Base-by-base conservation (phyloP, 2,329 filamentous ascomycete species). In the Clarireedia monteithiana region DNA sequence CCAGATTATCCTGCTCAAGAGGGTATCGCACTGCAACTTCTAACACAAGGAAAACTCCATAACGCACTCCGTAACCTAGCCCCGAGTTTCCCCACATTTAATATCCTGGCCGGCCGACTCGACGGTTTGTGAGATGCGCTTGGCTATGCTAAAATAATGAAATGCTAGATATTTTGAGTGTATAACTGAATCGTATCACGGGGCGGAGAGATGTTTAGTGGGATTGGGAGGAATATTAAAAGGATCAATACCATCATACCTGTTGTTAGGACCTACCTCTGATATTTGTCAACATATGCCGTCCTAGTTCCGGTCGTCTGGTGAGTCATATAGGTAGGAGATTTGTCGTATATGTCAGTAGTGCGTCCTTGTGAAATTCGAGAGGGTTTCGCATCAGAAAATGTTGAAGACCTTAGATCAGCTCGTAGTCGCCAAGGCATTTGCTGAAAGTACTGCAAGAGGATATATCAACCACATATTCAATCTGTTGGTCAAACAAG, bases 191-290 rank as follows among this genome's bases (percentile, higher is more conserved):
- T 56, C 47, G 57, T 58, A 58, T 62, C 58, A 63, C 56, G 54
- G 55, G 47, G 50, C 44, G 57, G 56, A 57, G 47, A 47, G 44
- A 34, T 48, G 42, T 26, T 49, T 52, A 58, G 44, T 48, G 49
- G 46, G 61, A 40, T 26, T 42, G 34, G 20, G 30, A 36, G 47
- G 42, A 38, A 47, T 10, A 48, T 39, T 53, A 53, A 58, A 57
- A 50, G 48, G 55, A 49, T 48, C 26, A 48, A 60, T 52, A 53
- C 60, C 50, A 53, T 50, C 49, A 64, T 66, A 67, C 62, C 60
- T 66, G 48, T 52, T 66, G 48, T 53, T 64, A 48, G 50, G 57
- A 67, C 65, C 58, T 64, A 67, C 65, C 58, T 30, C 15, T 12
- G 24, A 46, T 38, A 52, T 26, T 14, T 10, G 27, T 45, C 17